Evolutionary conservation across 345 rosid genomes (phyloP).

Genomic region (Mallotus nudiflorus): DNA sequence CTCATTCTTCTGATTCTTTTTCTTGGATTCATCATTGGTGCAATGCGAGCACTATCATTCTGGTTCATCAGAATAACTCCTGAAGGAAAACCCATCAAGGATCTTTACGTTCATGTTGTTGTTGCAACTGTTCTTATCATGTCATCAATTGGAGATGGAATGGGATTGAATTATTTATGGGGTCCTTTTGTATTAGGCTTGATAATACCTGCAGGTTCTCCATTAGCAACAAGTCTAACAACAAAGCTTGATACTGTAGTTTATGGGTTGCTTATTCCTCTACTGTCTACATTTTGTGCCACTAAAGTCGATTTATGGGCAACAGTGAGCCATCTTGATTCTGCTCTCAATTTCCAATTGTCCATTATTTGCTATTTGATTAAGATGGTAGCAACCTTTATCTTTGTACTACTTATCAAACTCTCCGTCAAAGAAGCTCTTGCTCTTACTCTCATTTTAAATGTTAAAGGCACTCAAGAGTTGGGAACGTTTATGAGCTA

Average conservation of each 20-base stretch:
- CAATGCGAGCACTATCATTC: slow-evolving; percentile 10
- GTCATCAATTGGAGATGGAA: slow-evolving; percentile 23
- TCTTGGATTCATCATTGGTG: too few species aligned
- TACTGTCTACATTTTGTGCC: slow-evolving; percentile 18
- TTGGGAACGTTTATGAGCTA: slow-evolving; percentile 25
- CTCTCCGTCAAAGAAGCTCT: slow-evolving; percentile 16
- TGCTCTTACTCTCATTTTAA: slow-evolving; percentile 26
- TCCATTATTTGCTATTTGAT: slow-evolving; percentile 2
- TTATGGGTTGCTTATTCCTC: slow-evolving; percentile 32
- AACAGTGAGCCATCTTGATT: neutral
- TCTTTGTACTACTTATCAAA: slow-evolving; percentile 10
- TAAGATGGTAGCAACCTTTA: slow-evolving; percentile 5
- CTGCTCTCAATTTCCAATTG: neutral
- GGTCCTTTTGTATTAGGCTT: slow-evolving; percentile 36
- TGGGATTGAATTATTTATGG: slow-evolving; percentile 21
- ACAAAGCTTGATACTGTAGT: slow-evolving; percentile 27
- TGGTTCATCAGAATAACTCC: slow-evolving; percentile 36
- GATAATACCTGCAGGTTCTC: slow-evolving; percentile 37
- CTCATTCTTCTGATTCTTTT: too few species aligned
- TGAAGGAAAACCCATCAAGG: slow-evolving; percentile 26
- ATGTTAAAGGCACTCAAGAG: slow-evolving; percentile 26
- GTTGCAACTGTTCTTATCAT: slow-evolving; percentile 4
- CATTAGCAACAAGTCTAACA: slow-evolving; percentile 28
- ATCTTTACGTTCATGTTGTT: slow-evolving; percentile 3
- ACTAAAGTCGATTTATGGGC: slow-evolving; percentile 19